These are phyloP conservation scores for Cairneyella variabilis DNA, from an alignment of 495 filamentous ascomycete species.

Conservation along the genomic window DNA sequence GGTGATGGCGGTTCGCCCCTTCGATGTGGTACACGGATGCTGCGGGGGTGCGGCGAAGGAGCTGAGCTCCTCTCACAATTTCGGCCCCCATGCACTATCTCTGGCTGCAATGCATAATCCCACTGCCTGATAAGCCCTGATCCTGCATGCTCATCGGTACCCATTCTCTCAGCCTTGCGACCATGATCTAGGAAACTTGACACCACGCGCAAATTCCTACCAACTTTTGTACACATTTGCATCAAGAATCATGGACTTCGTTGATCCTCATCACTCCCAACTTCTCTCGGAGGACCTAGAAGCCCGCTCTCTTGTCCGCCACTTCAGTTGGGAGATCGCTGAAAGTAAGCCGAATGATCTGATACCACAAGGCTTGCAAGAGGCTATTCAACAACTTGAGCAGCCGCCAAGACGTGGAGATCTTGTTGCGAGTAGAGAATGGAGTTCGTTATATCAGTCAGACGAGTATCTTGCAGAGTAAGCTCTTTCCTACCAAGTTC, in stretches of 20 bases:
- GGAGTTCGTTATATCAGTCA: not conserved
- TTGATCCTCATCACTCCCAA: not conserved
- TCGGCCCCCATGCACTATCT: too few relatives aligned
- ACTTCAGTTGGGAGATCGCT: not conserved
- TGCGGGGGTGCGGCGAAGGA: too few relatives aligned
- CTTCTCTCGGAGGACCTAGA: not conserved
- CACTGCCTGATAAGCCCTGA: too few relatives aligned
- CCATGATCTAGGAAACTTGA: too few relatives aligned
- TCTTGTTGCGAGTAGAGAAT: slow-evolving; percentile 4
- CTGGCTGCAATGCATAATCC: too few relatives aligned
- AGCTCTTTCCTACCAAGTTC: not conserved
- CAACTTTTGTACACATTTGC: too few relatives aligned
- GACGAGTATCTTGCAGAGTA: not conserved
- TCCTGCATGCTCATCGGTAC: too few relatives aligned
- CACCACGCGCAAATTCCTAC: too few relatives aligned
- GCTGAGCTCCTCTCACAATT: too few relatives aligned
- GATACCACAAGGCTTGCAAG: not conserved
- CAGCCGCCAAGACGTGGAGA: not conserved
- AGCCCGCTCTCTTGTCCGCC: not conserved
- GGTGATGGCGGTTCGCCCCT: too few relatives aligned
- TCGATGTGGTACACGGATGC: too few relatives aligned
- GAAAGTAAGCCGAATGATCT: not conserved
- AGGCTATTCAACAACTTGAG: not conserved
- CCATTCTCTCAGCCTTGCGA: too few relatives aligned
- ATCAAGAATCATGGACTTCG: not conserved